Percentiles rank a stretch among this genome's conserved stretches.
Evolutionary conservation across 495 filamentous ascomycete genomes (phyloP).

Genomic region (Aspergillus conjunctus): DNA sequence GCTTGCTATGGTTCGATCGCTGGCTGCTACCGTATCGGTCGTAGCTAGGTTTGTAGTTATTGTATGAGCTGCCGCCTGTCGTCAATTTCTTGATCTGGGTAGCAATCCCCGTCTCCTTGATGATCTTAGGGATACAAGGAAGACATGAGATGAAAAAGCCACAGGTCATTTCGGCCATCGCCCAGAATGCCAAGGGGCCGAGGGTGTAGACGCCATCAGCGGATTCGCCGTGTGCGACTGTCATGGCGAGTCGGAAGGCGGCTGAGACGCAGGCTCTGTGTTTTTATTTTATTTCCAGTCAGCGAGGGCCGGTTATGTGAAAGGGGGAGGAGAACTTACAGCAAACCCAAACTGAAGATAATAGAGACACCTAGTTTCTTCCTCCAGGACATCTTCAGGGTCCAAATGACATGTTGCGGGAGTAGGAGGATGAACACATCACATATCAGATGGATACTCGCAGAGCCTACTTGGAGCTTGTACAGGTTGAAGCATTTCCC

Average conservation of each 20-base stretch:
- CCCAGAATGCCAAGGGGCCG: slow-evolving; percentile 16
- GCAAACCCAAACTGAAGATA: slow-evolving; percentile 26
- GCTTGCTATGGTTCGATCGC: neutral
- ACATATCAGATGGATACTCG: slow-evolving; percentile 10
- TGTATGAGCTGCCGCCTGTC: slow-evolving; percentile 1
- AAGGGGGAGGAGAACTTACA: slow-evolving; percentile 15
- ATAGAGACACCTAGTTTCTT: slow-evolving; percentile 29
- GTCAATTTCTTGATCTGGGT: slow-evolving; percentile 13
- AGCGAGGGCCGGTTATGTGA: neutral
- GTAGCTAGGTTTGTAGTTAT: neutral
- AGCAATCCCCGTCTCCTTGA: slow-evolving; percentile 12
- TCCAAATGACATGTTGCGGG: slow-evolving; percentile 31
- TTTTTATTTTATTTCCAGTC: slow-evolving; percentile 1
- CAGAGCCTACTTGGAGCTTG: slow-evolving; percentile 14
- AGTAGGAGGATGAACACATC: slow-evolving; percentile 23
- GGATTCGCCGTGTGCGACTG: slow-evolving; percentile 7
- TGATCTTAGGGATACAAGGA: slow-evolving; percentile 17
- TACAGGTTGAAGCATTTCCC: slow-evolving; percentile 15
- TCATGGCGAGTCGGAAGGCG: slow-evolving; percentile 8
- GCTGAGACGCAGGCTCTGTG: slow-evolving; percentile 15
- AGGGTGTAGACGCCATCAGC: slow-evolving; percentile 10
- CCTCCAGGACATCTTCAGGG: slow-evolving; percentile 23
- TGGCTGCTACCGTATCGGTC: neutral
- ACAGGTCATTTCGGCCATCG: slow-evolving; percentile 19
- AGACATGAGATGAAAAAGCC: slow-evolving; percentile 20